Base-by-base conservation (phyloP, 768 basidiomycete species). In the Dendrothele bispora region DNA sequence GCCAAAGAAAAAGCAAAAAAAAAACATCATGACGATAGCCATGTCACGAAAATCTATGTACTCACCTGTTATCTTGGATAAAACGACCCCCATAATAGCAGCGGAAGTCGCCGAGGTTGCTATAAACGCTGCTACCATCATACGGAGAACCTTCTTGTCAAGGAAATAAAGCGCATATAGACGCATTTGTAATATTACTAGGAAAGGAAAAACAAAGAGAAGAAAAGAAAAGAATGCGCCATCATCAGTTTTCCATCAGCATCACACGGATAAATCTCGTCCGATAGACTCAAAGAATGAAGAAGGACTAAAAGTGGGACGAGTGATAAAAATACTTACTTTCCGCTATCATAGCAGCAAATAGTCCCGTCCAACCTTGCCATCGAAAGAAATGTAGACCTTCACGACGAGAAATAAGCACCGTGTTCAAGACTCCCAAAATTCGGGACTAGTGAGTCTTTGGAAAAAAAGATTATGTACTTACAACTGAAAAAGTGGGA, bases 311-410 rank as follows among this genome's bases (percentile, higher is more conserved):
- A 34, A 11, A 6, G 6, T 11, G 12, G 27, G 25, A 11, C 12
- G 3, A 11, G n/a, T 18, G 28, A 27, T 25, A 17, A 17, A 37
- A 27, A 20, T 17, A 55, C 72, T 24, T 37, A 82, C 82, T 62
- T 71, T 84, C 77, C 20, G 80, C 76, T 30, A 82, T 65, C 59
- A 80, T 70, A 59, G 73, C 77, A 29, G 74, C 68, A 30, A 79
- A 60, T 24, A 83, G 55, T 8, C 81, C 81, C 1, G 80, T 80
- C 71, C 77, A 79, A 18, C 80, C 80, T 70, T 83, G 80, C 80
- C 82, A 83, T 52, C 62, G 66, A 53, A 78, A 79, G 64, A 77
- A 81, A 14, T 46, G 53, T 10, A 62, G 54, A 55, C 79, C 77
- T 77, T n/a, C n/a, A n/a, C n/a, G n/a, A n/a, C n/a, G n/a, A n/a